A percentile compares a stretch with the other conserved stretches of the same genome.
Evolutionary conservation across 208 protist species (phyloP).

Genomic region (Naegleria lovaniensis): DNA sequence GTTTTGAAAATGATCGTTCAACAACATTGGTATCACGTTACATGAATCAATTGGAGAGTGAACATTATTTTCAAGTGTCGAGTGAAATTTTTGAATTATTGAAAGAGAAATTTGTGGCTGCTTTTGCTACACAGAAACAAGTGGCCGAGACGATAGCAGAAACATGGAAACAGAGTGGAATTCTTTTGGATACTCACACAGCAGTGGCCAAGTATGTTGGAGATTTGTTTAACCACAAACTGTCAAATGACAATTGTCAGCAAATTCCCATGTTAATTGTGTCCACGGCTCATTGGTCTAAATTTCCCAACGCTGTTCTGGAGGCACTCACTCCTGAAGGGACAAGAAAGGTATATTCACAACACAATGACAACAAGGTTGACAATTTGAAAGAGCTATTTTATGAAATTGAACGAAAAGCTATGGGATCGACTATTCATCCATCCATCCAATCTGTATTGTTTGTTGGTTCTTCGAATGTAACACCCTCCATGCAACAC

Average conservation of each 20-base stretch:
- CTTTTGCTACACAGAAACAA: not conserved
- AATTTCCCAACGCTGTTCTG: not conserved
- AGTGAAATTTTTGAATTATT: not conserved
- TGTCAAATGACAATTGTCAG: not conserved
- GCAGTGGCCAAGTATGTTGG: not conserved
- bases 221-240: not conserved
- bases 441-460: too few species aligned
- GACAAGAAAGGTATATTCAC: too few species aligned
- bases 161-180: not conserved
- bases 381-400: too few species aligned
- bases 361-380: too few species aligned
- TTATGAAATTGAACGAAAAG: too few species aligned
- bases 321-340: not conserved
- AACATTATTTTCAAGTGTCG: not conserved
- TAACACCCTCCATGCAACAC: too few species aligned
- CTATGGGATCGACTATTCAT: too few species aligned
- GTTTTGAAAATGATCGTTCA: slow-evolving; percentile 66
- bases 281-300: not conserved
- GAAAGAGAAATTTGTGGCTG: not conserved
- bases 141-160: not conserved
- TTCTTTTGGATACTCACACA: not conserved
- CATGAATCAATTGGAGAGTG: slow-evolving; percentile 32
- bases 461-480: too few species aligned
- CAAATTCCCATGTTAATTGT: not conserved
- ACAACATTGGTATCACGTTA: slow-evolving; percentile 45